Conservation (phyloP, 1,284 basidiomycete species). For the Abortiporus biennis region DNA sequence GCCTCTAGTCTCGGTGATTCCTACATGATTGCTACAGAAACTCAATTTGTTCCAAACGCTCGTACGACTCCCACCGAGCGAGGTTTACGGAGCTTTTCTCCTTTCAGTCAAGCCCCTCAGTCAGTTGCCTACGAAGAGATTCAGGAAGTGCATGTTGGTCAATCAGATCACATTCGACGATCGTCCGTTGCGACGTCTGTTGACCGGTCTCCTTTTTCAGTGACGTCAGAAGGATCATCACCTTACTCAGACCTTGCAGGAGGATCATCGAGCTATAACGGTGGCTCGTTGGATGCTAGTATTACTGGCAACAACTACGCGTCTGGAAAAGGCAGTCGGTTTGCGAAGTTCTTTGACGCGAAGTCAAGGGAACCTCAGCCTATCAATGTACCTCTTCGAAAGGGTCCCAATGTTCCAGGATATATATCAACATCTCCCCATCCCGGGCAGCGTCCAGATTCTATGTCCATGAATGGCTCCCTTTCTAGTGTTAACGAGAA, state of each 20-base stretch:
- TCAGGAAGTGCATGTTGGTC: conserved; percentile 26
- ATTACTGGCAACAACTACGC: conserved; percentile 27
- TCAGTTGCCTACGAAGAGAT: conserved; percentile 31
- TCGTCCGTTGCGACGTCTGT: conserved; percentile 24
- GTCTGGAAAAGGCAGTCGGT: conserved; percentile 64
- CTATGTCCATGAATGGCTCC: conserved; percentile 29
- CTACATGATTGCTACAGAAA: too few relatives aligned
- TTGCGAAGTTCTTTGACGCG: conserved; percentile 79
- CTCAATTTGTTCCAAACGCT: conserved; percentile 16
- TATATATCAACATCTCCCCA: conserved; percentile 38
- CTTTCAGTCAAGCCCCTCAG: conserved; percentile 45
- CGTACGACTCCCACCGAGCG: conserved; percentile 22
- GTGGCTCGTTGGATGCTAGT: conserved; percentile 16
- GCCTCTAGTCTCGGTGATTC: conserved; percentile 13
- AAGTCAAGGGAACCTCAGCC: conserved; percentile 45
- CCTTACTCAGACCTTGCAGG: conserved; percentile 22
- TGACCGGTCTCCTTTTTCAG: conserved; percentile 22
- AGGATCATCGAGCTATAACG: conserved; percentile 10
- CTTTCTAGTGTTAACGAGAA: conserved; percentile 36
- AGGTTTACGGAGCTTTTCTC: conserved; percentile 39
- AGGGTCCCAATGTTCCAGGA: conserved; percentile 32
- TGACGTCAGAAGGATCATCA: conserved; percentile 30
- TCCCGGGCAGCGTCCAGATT: conserved; percentile 41
- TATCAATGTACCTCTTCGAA: conserved; percentile 26
- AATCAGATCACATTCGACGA: conserved; percentile 31